phyloP scores from a whole-genome alignment of 1,284 basidiomycete genomes.

The Somion occarium region DNA sequence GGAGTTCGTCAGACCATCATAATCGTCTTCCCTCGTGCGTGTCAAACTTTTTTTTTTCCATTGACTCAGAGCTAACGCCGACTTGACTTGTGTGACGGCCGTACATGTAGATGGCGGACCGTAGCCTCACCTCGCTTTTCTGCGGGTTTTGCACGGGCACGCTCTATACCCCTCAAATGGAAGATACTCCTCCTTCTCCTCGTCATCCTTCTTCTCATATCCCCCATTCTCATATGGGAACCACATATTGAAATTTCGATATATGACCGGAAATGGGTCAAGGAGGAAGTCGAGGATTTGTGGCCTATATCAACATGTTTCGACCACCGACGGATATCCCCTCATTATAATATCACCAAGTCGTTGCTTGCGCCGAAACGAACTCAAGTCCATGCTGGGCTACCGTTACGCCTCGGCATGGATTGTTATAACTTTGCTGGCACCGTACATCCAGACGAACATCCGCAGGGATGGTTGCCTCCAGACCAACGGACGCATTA shows the following conservation, averaged over 20 bases:
- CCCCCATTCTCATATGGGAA: conserved; percentile 57
- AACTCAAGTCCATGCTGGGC: conserved; percentile 73
- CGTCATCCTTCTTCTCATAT: conserved; percentile 39
- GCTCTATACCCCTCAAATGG: neutral
- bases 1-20: neutral
- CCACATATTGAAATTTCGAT: conserved; percentile 78
- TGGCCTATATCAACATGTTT: conserved; percentile 65
- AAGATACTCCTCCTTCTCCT: conserved; percentile 27
- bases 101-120: neutral
- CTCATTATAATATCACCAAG: conserved; percentile 66
- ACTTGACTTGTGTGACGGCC: neutral
- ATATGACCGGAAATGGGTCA: conserved; percentile 73
- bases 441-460: conserved; percentile 45
- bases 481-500: conserved; percentile 54
- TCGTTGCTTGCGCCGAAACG: conserved; percentile 54
- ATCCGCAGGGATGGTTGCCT: conserved; percentile 13
- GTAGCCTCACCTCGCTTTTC: neutral
- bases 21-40: neutral
- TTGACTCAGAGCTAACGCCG: neutral
- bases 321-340: conserved; percentile 48
- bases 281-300: conserved; percentile 60
- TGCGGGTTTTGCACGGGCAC: neutral
- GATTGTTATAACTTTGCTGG: conserved; percentile 88
- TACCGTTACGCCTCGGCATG: conserved; percentile 70
- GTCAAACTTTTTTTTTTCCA: neutral